Percentiles rank a stretch among this genome's conserved stretches.
These are phyloP conservation scores for Mycena sanguinolenta DNA, from an alignment of 768 basidiomycete species.

Conservation along the genomic window DNA sequence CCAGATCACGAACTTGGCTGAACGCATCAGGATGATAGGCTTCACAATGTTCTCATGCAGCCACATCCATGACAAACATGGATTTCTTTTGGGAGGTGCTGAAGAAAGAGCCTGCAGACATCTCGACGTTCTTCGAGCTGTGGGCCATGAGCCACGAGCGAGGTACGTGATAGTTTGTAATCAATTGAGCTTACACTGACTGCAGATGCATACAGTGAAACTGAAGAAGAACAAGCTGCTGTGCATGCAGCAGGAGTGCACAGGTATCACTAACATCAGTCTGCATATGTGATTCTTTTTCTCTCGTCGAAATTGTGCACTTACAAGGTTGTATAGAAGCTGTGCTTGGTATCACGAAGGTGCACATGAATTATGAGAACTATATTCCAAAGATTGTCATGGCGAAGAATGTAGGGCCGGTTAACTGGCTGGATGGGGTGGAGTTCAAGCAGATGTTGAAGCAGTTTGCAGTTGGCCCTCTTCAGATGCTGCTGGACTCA, in stretches of 20 bases:
- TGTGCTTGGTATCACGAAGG: background rate
- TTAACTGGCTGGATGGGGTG: background rate
- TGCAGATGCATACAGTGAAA: background rate
- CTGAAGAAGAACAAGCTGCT: background rate
- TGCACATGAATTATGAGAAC: background rate
- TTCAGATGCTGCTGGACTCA: background rate
- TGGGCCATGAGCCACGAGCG: background rate
- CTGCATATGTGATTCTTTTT: background rate
- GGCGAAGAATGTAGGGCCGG: background rate
- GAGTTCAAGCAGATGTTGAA: background rate
- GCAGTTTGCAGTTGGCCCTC: background rate
- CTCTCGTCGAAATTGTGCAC: no score
- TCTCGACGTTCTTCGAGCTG: background rate
- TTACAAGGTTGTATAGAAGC: background rate
- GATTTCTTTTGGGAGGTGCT: background rate
- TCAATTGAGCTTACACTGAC: background rate
- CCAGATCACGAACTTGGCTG: background rate
- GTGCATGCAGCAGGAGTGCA: background rate
- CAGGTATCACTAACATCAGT: background rate
- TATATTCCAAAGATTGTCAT: background rate
- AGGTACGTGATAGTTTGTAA: background rate
- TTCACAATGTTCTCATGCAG: background rate
- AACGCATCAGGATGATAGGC: background rate
- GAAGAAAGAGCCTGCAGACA: background rate
- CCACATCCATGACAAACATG: background rate